A percentile compares a stretch with the other conserved stretches of the same genome.
Conservation (phyloP, 2,329 filamentous ascomycete species). For the Sporothrix schenckii region DNA sequence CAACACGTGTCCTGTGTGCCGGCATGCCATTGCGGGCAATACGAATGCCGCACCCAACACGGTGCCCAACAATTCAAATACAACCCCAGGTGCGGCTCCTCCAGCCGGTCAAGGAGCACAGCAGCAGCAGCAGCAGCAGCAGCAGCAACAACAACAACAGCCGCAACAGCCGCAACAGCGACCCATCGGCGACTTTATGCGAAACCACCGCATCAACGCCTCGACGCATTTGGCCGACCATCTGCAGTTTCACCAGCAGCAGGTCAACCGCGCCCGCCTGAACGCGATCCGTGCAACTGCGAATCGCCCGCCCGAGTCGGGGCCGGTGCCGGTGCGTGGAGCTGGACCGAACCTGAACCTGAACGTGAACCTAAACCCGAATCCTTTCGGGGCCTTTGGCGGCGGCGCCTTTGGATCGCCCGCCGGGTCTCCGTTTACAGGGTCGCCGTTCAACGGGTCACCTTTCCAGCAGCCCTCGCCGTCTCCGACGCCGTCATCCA, state of each 20-base stretch:
- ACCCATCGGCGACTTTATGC: not conserved
- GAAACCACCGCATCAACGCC: not conserved
- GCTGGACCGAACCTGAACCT: not conserved
- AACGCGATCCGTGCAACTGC: constrained; percentile 1
- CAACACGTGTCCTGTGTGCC: constrained; percentile 87
- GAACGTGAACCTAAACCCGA: not conserved
- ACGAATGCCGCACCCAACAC: not conserved
- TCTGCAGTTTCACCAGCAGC: not conserved
- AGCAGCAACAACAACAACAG: constrained; percentile 24
- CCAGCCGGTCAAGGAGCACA: not conserved
- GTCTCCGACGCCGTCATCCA: constrained; percentile 3
- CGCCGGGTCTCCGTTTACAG: not conserved
- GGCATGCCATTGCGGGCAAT: constrained; percentile 58
- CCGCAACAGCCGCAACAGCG: not conserved
- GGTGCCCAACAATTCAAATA: not conserved
- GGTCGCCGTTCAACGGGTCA: constrained; percentile 10
- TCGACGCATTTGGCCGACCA: not conserved
- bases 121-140: constrained; percentile 19
- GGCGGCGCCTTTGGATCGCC: not conserved
- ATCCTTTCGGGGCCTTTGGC: not conserved
- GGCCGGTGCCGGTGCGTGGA: not conserved
- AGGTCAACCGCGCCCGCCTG: constrained; percentile 4
- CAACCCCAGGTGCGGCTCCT: not conserved
- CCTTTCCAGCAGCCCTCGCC: not conserved
- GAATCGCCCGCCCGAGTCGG: not conserved